Conservation (phyloP, 305 asterid genomes). For the Plantago coronopus region DNA sequence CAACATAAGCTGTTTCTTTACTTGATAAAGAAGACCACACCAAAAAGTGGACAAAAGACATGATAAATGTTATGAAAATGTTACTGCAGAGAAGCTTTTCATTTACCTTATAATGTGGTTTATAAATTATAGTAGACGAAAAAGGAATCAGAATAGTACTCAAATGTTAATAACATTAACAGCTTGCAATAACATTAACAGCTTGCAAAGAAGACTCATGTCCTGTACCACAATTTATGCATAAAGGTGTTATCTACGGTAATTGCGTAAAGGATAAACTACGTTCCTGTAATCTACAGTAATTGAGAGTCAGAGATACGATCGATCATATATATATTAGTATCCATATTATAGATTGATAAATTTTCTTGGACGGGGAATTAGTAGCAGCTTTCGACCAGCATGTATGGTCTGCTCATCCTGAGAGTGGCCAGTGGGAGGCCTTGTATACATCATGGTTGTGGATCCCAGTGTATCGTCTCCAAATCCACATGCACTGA, state of each 20-base stretch:
- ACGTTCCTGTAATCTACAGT: not conserved
- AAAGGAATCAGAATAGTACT: constrained; percentile 41
- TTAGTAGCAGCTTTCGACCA: constrained; percentile 52
- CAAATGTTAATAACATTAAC: constrained; percentile 31
- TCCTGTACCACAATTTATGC: constrained; percentile 4
- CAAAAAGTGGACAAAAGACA: constrained; percentile 23
- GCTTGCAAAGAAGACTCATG: not conserved
- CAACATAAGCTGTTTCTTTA: constrained; percentile 27
- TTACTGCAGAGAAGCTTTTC: constrained; percentile 17
- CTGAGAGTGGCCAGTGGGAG: constrained; percentile 26
- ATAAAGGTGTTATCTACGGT: not conserved
- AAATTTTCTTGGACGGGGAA: constrained; percentile 40
- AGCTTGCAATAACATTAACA: not conserved
- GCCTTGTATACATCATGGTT: constrained; percentile 70
- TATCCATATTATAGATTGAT: too few relatives aligned
- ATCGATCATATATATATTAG: too few relatives aligned
- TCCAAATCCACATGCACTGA: constrained; percentile 74
- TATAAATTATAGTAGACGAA: constrained; percentile 31
- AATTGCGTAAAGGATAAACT: too few relatives aligned
- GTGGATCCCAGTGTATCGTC: constrained; percentile 64
- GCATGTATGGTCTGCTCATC: constrained; percentile 41
- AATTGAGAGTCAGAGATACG: too few relatives aligned
- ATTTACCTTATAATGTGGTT: constrained; percentile 20
- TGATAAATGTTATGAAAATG: constrained; percentile 19
- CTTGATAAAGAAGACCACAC: constrained; percentile 40